Evolutionary conservation across 2,329 filamentous ascomycete genomes (phyloP), one percentile per base, ranked within the genome.

Genomic region (Exophiala calicioides): DNA sequence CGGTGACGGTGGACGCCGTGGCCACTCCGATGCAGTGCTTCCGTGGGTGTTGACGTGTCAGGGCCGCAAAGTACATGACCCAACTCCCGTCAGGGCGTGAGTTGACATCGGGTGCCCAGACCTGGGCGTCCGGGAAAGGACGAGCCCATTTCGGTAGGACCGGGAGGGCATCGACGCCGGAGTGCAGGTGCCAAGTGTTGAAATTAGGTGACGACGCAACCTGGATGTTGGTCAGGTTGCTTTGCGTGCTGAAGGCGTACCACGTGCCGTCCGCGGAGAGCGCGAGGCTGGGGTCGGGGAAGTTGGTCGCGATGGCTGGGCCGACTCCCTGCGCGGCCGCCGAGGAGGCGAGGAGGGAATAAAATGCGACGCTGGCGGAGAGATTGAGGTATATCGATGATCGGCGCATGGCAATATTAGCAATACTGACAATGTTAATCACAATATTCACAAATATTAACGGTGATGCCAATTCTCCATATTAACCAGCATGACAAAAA

Each of bases 31-130:
- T 64, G 63, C 80, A 82, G 62, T 82, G 79, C 29, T 68, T 65
- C 5, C 49, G 57, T 1, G 65, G 58, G 38, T 65, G 59, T 7
- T 60, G 58, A 0, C 61, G 64, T 10, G 69, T 61, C 43, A 72
- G 60, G 27, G 74, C 78, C n/a, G 75, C 71, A 60, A 74, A 81
- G 65, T 80, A 81, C 67, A 82, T 74, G 29, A 80, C 71, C 59
- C 77, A 81, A 3, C 61, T 68, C 4, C 72, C 74, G 39, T 65
- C 61, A 19, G 56, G 50, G 53, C 79, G 63, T 36, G 66, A 65
- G 5, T 70, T 68, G 2, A 83, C 75, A 58, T 81, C 79, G 7
- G 79, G 80, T 0, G 80, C 80, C 80, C 80, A 83, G 9, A 74
- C 74, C 12, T 27, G 41, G 23, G 43, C 38, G 10, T 53, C 20